phyloP scores from a whole-genome alignment of 768 basidiomycete genomes.

The Collybiopsis confluens region DNA sequence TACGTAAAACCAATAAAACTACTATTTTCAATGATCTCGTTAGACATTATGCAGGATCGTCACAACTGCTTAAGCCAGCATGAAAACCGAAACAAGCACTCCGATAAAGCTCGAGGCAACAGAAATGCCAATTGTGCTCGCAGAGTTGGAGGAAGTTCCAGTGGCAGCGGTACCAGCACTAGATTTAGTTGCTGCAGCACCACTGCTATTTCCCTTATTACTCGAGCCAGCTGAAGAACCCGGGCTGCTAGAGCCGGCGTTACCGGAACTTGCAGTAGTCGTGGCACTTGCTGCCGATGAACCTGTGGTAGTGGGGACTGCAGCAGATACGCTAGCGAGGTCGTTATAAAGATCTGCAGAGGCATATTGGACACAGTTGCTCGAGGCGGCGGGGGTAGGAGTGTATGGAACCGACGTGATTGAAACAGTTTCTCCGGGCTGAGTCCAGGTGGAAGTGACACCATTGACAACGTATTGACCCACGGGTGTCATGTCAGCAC shows the following conservation, averaged over 20 bases:
- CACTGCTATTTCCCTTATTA: not conserved
- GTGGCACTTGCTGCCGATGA: not conserved
- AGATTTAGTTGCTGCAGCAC: not conserved
- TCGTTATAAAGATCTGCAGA: constrained; percentile 14
- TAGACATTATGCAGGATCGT: no score
- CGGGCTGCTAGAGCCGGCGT: no score
- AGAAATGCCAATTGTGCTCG: not conserved
- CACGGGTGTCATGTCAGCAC: constrained; percentile 41
- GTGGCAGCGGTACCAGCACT: not conserved
- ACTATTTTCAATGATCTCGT: no score
- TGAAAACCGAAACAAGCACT: not conserved
- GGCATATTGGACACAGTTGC: constrained; percentile 15
- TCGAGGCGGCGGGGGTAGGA: constrained; percentile 17
- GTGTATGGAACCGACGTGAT: constrained; percentile 21
- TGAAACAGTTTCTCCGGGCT: constrained; percentile 21
- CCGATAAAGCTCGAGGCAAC: not conserved
- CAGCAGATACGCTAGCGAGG: constrained; percentile 5
- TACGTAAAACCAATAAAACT: no score
- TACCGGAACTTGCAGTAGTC: no score
- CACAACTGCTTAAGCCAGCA: not conserved
- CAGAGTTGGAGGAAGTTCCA: not conserved
- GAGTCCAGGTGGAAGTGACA: constrained; percentile 16
- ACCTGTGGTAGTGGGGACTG: not conserved
- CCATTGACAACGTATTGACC: constrained; percentile 39
- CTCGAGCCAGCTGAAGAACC: not conserved